These are phyloP conservation scores for Gossypium schwendimanii DNA, from an alignment of 441 rosid genomes.

Conservation along the genomic window DNA sequence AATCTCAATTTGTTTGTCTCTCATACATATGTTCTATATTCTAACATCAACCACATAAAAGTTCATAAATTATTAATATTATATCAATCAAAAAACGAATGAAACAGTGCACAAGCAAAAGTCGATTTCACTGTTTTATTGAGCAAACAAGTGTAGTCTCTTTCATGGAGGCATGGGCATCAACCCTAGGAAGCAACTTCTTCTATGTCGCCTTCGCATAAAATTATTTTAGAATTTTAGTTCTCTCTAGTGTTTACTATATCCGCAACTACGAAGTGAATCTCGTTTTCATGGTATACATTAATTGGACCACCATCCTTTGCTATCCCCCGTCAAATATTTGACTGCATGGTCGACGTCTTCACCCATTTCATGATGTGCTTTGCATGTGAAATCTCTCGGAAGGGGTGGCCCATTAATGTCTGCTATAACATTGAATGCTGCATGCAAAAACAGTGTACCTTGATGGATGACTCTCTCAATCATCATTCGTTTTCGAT, in stretches of 20 bases:
- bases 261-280: too few species aligned
- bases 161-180: neutral
- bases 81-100: neutral
- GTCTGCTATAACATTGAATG: slow-evolving; percentile 3
- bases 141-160: neutral
- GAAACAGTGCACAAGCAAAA: neutral
- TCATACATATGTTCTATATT: too few species aligned
- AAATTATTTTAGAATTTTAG: neutral
- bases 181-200: neutral
- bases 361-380: slow-evolving; percentile 6
- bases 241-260: neutral
- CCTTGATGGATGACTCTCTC: neutral
- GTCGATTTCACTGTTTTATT: neutral
- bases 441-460: neutral
- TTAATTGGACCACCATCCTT: neutral
- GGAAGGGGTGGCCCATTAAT: neutral
- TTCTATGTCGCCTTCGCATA: neutral
- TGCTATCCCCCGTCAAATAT: neutral
- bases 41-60: neutral
- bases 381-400: neutral
- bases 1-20: too few species aligned
- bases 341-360: neutral
- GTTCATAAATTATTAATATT: neutral
- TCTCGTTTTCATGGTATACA: too few species aligned
- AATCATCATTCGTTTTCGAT: neutral